Evolutionary conservation across 345 rosid genomes (phyloP), one percentile per base, ranked within the genome.

Genomic region (Cochlearia excelsa): DNA sequence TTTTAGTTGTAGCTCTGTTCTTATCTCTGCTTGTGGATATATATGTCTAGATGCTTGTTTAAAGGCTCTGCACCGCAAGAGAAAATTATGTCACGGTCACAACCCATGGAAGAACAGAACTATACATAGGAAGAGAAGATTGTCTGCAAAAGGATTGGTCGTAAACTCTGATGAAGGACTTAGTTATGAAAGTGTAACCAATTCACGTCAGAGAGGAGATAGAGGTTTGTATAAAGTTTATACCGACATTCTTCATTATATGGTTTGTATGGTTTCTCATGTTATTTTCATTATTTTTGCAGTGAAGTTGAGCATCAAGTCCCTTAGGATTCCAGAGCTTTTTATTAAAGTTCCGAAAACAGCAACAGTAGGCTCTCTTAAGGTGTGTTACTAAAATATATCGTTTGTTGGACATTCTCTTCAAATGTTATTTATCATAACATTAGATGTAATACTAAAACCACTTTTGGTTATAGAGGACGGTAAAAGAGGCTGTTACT

Each of bases 291-390:
- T 71, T 70, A 35, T 69, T 65, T 56, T 65, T 56, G 50, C 99
- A 94, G 99, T 94, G 51, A 90, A 87, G 78, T 78, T 94, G 54
- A 82, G 87, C 82, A 90, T 94, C 28, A 87, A 87, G 74, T 90
- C 97, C 54, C 76, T 94, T 69, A 85, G 66, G 75, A 74, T 94
- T 57, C 99, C 99, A 0, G 97, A 94, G 81, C 91, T 90, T 65
- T 75, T 75, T 27, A 66, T 94, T 61, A 95, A 90, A 77, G 86
- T 90, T 56, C 91, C 99, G 26, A 84, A 90, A 78, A 84, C 79
- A 46, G 80, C 85, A 34, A 90, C 97, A 7, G 77, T 90, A 59
- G 90, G 90, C 63, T 90, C 92, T 2, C 72, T 94, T 57, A 90
- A 94, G 99, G 99, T 94, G 77, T 53, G 40, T 66, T 63, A 58